Base-by-base conservation (phyloP, 225 moss, liverwort and hornwort genomes). In the Asterella californica region DNA sequence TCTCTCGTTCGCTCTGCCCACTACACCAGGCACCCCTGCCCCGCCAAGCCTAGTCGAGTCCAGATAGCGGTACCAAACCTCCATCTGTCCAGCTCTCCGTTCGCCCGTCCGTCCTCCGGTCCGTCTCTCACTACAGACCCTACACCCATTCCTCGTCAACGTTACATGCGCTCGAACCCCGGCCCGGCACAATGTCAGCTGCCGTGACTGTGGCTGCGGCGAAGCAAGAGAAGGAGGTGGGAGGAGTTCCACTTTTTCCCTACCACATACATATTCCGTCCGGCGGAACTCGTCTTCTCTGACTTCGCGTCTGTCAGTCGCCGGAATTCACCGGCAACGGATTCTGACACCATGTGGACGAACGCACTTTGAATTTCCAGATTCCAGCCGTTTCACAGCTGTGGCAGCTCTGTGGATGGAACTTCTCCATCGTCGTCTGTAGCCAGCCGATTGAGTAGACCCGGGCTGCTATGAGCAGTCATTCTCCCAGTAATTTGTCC, bases 331-430 rank as follows among this genome's bases (percentile, higher is more conserved):
- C n/a, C 72, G 48, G 48, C 72, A 72, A 72, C 72, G 72, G 72
- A 72, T 72, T 72, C 72, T 72, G 72, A 72, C 72, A 46, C 46
- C 47, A n/a, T 42, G 67, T 67, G 33, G 33, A 34, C 72, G 48
- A 72, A 47, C 47, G 47, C 46, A 47, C 48, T 72, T 72, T 47
- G 48, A 72, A 47, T 72, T 48, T 48, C 29, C 22, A 19, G 5
- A 64, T 72, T 72, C 72, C 72, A 72, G 72, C 72, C 72, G 72
- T 72, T 72, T 72, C 72, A 72, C 72, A 72, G 72, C 72, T 72
- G 72, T 72, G 72, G 72, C 37, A 72, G 27, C 38, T 15, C 47
- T 46, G 2, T 72, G 72, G 46, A 72, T 46, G 72, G 38, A 72
- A 42, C 48, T 47, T 61, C 61, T 61, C n/a, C 67, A 67, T 67